Base-by-base conservation (phyloP, 257 asterid genomes). In the Eustoma russellianum region DNA sequence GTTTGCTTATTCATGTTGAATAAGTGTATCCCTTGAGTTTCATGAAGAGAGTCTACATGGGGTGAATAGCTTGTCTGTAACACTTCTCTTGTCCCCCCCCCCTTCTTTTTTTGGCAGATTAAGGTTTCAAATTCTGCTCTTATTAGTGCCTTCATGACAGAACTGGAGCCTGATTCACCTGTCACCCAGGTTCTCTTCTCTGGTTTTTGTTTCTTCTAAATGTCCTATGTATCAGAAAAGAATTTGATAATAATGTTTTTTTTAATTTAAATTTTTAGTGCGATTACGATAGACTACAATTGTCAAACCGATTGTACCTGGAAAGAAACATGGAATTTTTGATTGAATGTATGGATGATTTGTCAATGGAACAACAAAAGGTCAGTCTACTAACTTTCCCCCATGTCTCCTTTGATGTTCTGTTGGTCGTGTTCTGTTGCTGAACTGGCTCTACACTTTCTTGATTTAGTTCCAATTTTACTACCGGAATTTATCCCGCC, bases 101-200 rank as follows among this genome's bases (percentile, higher is more conserved):
- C 3, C 30, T 4, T 24, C 30, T 4, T 24, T 1, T 24, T 60
- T 57, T 53, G 58, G 56, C 93, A 90, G 98, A 88, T 88, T 46
- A 92, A 92, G 76, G 97, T 92, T 68, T 92, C 98, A 63, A 92
- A 92, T 69, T 92, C 98, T 66, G 97, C 98, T 67, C 87, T 88
- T 55, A 73, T 88, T 65, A 85, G 94, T 61, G 98, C 98, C 64
- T 88, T 92, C 63, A 92, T 92, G 98, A 81, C 97, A 46, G 94
- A 85, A 59, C 76, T 88, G 60, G 88, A 92, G 71, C 74, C 94
- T 10, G 98, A 92, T 57, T 72, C 94, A 50, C 97, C 93, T 34
- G 93, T 88, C 70, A 73, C 70, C 46, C 95, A 79, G 90, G 98
- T 91, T 71, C 52, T 48, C 50, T 11, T 17, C 34, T 45, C n/a